phyloP scores from a whole-genome alignment of 768 basidiomycete genomes.

The Suillus variegatus region DNA sequence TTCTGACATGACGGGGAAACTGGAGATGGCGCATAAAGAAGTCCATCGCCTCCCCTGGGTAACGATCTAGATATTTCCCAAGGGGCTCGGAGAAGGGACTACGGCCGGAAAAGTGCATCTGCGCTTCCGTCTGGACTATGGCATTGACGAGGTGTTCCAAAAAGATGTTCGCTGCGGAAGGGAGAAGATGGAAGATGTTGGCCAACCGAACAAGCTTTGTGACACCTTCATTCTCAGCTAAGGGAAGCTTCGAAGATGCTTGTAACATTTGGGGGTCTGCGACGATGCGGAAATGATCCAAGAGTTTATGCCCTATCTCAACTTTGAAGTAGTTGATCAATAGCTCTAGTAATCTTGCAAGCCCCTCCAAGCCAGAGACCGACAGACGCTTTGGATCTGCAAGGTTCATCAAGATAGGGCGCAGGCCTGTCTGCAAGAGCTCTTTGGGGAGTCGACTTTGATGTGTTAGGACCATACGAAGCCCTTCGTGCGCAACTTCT shows the following conservation, averaged over 20 bases:
- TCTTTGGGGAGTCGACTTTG: conserved; percentile 94
- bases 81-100: conserved; percentile 94
- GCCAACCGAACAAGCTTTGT: conserved; percentile 92
- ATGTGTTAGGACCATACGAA: conserved; percentile 84
- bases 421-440: conserved; percentile 89
- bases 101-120: conserved; percentile 84
- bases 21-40: conserved; percentile 83
- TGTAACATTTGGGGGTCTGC: conserved; percentile 86
- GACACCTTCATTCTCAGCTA: conserved; percentile 88
- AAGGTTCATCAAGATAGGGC: conserved; percentile 96
- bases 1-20: conserved; percentile 78
- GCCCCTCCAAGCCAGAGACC: conserved; percentile 88
- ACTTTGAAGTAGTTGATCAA: conserved; percentile 99
- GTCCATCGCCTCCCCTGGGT: conserved; percentile 81
- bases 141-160: conserved; percentile 83
- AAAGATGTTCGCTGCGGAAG: conserved; percentile 91
- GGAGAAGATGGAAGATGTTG: conserved; percentile 96
- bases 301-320: conserved; percentile 95
- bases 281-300: conserved; percentile 94
- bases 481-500: conserved; percentile 91
- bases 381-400: conserved; percentile 95
- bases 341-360: conserved; percentile 90
- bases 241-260: conserved; percentile 75
- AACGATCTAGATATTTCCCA: conserved; percentile 88
- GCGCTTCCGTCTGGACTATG: conserved; percentile 89